These are phyloP conservation scores for Apophysomyces variabilis DNA, from an alignment of 371 early-diverging fungal species.

Conservation along the genomic window DNA sequence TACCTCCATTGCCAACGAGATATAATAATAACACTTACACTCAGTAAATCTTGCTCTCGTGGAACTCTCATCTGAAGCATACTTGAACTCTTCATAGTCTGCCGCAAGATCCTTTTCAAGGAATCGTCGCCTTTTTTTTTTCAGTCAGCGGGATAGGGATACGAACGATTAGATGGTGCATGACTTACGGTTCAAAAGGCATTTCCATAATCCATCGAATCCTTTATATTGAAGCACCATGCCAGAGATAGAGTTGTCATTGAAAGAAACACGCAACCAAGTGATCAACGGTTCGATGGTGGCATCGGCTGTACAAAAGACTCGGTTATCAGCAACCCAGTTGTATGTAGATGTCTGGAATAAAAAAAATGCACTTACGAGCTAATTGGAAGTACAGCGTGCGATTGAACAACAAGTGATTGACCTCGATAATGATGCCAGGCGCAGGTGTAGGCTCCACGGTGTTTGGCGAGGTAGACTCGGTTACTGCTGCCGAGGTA, in stretches of 20 bases:
- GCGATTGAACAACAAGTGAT: constrained; percentile 48
- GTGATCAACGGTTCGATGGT: constrained; percentile 56
- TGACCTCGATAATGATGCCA: constrained; percentile 51
- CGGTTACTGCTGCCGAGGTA: background rate
- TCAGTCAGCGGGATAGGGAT: background rate
- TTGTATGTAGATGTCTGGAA: background rate
- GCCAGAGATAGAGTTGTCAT: constrained; percentile 50
- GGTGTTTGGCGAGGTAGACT: background rate
- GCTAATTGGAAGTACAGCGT: constrained; percentile 51
- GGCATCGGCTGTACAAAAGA: constrained; percentile 39
- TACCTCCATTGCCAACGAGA: too few species aligned
- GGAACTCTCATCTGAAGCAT: constrained; percentile 36
- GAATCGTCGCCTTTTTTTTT: constrained; percentile 32
- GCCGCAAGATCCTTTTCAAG: constrained; percentile 33
- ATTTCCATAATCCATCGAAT: constrained; percentile 40
- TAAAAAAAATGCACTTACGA: constrained; percentile 28
- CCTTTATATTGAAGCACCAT: constrained; percentile 51
- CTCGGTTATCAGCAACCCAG: too few species aligned
- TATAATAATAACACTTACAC: constrained; percentile 18
- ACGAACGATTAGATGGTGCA: background rate
- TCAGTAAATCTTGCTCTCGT: constrained; percentile 34
- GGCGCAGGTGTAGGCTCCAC: constrained; percentile 9
- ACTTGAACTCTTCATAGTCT: constrained; percentile 15
- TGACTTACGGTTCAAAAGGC: constrained; percentile 34
- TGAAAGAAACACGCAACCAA: constrained; percentile 50